These are phyloP conservation scores for Zangia roseola DNA, from an alignment of 768 basidiomycete genomes.

Conservation along the genomic window DNA sequence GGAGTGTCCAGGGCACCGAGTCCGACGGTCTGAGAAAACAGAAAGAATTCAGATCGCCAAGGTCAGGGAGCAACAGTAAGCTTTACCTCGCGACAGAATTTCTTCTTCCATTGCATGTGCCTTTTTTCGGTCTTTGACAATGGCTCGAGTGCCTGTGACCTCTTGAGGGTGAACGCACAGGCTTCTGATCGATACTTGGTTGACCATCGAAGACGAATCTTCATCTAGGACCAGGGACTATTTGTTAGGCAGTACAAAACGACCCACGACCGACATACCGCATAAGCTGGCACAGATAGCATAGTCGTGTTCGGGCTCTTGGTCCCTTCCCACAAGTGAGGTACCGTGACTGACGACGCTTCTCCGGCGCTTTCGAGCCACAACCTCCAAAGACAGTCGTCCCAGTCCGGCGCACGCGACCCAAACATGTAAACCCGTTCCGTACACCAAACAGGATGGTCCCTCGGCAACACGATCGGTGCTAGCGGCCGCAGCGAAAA, in stretches of 20 bases:
- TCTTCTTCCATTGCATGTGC: conserved; percentile 53
- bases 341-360: conserved; percentile 20
- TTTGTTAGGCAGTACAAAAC: neutral
- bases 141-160: conserved; percentile 33
- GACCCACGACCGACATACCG: conserved; percentile 9
- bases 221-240: conserved; percentile 28
- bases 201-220: conserved; percentile 44
- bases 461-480: conserved; percentile 42
- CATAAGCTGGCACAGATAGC: conserved; percentile 15
- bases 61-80: neutral
- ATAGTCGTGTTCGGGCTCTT: conserved; percentile 8
- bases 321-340: conserved; percentile 8
- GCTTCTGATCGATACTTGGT: conserved; percentile 50
- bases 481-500: conserved; percentile 43
- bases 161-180: conserved; percentile 49
- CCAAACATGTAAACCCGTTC: conserved; percentile 50
- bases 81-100: conserved; percentile 51
- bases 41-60: conserved; percentile 1
- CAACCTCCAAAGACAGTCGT: conserved; percentile 65
- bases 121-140: conserved; percentile 37
- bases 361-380: conserved; percentile 54
- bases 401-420: conserved; percentile 54
- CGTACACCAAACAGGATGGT: conserved; percentile 59
- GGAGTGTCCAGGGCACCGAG: conserved; percentile 13
- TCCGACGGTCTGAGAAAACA: conserved; percentile 17